Conservation (phyloP, 2,329 filamentous ascomycete species). For the Fusarium nanum region DNA sequence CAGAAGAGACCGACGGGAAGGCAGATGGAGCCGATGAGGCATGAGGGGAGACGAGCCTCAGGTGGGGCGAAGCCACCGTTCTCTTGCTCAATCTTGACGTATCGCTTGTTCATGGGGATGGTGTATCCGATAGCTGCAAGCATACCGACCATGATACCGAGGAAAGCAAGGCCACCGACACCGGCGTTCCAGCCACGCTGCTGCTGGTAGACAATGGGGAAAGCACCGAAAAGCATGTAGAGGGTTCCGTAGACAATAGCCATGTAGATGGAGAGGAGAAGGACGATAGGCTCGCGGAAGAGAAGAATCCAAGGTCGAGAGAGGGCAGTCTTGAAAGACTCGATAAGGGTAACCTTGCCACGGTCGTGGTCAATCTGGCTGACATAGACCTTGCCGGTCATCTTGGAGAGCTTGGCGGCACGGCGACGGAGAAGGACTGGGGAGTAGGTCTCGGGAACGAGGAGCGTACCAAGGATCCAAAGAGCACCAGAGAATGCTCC, state of each 20-base stretch:
- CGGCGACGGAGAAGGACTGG: constrained; percentile 72
- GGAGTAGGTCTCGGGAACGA: constrained; percentile 85
- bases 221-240: constrained; percentile 79
- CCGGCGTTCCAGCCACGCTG: constrained; percentile 44
- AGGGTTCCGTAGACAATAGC: constrained; percentile 77
- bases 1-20: constrained; percentile 60
- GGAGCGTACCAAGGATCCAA: constrained; percentile 80
- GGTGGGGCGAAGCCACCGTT: constrained; percentile 34
- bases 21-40: constrained; percentile 25
- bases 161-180: constrained; percentile 34
- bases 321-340: constrained; percentile 76
- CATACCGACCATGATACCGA: constrained; percentile 42
- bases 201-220: constrained; percentile 73
- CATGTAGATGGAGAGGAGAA: constrained; percentile 85
- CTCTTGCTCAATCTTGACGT: constrained; percentile 31
- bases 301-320: constrained; percentile 55
- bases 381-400: constrained; percentile 35
- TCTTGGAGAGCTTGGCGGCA: constrained; percentile 35
- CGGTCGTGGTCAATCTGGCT: constrained; percentile 47
- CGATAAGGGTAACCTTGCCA: constrained; percentile 38
- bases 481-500: constrained; percentile 74
- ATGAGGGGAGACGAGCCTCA: constrained; percentile 34
- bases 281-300: constrained; percentile 79
- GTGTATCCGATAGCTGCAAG: constrained; percentile 30
- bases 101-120: constrained; percentile 37